phyloP scores from a whole-genome alignment of 495 filamentous ascomycete species.

The Letharia lupina region DNA sequence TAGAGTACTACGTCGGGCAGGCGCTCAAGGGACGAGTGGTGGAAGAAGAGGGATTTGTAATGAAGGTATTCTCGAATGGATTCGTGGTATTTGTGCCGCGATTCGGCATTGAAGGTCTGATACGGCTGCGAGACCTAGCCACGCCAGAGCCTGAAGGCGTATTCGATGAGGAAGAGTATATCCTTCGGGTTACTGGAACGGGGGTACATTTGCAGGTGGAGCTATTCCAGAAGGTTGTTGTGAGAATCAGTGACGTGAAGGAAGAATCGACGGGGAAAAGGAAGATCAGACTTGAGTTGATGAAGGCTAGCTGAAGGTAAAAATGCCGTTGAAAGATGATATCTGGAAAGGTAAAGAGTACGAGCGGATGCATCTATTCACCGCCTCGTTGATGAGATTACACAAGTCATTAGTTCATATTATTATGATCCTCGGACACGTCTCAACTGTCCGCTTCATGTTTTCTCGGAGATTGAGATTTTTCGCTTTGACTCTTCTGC shows the following conservation, averaged over 20 bases:
- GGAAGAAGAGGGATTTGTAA: constrained; percentile 86
- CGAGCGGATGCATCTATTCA: too few species aligned
- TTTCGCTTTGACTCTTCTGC: neutral
- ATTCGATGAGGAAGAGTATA: constrained; percentile 80
- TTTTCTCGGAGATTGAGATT: too few species aligned
- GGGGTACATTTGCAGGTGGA: constrained; percentile 53
- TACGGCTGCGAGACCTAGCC: constrained; percentile 74
- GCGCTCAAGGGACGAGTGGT: constrained; percentile 76
- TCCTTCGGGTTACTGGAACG: constrained; percentile 48
- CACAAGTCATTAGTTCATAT: too few species aligned
- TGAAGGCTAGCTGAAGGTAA: constrained; percentile 27
- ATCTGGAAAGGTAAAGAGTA: too few species aligned
- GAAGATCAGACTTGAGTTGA: constrained; percentile 64
- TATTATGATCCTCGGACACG: too few species aligned
- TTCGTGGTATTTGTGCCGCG: constrained; percentile 91
- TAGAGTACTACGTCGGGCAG: constrained; percentile 97
- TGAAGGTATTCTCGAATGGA: constrained; percentile 94
- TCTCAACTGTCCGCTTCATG: too few species aligned
- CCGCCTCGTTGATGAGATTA: too few species aligned
- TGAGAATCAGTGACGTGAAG: constrained; percentile 82
- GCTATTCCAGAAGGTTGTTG: constrained; percentile 81
- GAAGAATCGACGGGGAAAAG: constrained; percentile 92
- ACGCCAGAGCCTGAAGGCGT: constrained; percentile 63
- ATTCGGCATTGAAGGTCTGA: constrained; percentile 90
- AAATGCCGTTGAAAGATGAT: too few species aligned